Evolutionary conservation across 495 filamentous ascomycete species (phyloP).

Genomic region (Podospora bellae-mahoneyi): DNA sequence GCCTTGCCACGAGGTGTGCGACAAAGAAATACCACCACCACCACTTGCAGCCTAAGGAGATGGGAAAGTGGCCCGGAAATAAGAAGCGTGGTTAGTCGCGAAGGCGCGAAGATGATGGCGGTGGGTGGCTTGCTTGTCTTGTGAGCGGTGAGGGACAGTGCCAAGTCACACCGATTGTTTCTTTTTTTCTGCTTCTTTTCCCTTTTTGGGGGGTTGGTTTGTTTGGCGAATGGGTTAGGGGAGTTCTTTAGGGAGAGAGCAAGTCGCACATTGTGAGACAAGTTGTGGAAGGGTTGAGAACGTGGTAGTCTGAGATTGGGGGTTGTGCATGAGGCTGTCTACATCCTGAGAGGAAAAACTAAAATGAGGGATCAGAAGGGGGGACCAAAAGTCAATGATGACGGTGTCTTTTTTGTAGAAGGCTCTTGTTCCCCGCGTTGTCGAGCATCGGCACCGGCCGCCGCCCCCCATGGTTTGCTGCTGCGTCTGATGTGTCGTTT

Average conservation of each 20-base stretch:
- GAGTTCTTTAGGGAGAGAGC: neutral
- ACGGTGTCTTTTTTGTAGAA: neutral
- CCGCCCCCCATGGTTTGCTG: neutral
- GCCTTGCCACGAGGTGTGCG: no score
- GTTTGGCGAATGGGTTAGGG: neutral
- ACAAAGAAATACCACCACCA: neutral
- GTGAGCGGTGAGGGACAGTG: neutral
- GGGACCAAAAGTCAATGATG: neutral
- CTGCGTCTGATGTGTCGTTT: neutral
- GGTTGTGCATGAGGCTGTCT: neutral
- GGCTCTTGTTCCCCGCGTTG: neutral
- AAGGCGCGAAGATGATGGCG: neutral
- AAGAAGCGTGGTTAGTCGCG: neutral
- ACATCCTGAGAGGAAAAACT: no score
- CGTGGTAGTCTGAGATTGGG: neutral
- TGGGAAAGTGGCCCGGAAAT: neutral
- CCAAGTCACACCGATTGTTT: neutral
- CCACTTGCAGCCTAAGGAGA: no score
- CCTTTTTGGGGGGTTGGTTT: neutral
- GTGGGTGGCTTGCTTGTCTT: neutral
- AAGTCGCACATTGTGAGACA: neutral
- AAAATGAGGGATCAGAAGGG: no score
- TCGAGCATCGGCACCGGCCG: neutral
- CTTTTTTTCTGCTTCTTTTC: neutral
- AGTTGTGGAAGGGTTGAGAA: neutral